Evolutionary conservation across 2,329 filamentous ascomycete species (phyloP), one percentile per base, ranked within the genome.

Genomic region (Triangularia verruculosa): DNA sequence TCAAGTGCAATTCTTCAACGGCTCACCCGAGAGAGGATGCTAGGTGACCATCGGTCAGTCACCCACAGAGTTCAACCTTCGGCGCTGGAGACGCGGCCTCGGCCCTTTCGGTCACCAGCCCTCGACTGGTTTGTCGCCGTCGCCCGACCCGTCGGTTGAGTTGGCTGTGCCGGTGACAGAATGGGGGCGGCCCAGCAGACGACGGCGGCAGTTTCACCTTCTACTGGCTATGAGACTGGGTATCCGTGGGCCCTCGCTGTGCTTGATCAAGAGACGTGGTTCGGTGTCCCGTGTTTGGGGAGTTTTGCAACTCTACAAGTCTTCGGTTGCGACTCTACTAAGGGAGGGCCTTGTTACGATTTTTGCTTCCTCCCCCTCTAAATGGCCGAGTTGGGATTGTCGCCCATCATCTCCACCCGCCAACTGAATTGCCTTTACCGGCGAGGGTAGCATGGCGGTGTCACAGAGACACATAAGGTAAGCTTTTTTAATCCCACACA

Each of bases 151-250:
- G 54, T 52, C n/a, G 4, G 15, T 24, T 12, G 8, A 27, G 17
- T 53, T 53, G 47, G 13, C 47, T 24, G 15, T 15, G 6, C 64
- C 53, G 64, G 68, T 67, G 64, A 68, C 59, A 70, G 63, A 51
- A 86, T 85, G 83, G 79, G 83, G 70, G 78, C 81, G 72, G 79
- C 86, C 74, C 82, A 83, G 69, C 79, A 80, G 66, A 79, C 79
- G 66, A 77, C 80, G 59, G 77, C 80, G 65, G 78, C 81, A 54
- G 74, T 85, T 64, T 80, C 79, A 66, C 79, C 81, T 63, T 78
- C 82, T 15, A 78, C 77, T 68, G 83, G n/a, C 1, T 17, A 47
- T 20, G 39, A 47, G 15, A 20, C 39, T n/a, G 13, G 4, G 4
- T 39, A 39, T 15, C 7, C 13, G 34, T 39, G 34, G 13, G 34